These are phyloP conservation scores for Litsea cubeba DNA, from an alignment of 164 flowering plant genomes.

Conservation along the genomic window DNA sequence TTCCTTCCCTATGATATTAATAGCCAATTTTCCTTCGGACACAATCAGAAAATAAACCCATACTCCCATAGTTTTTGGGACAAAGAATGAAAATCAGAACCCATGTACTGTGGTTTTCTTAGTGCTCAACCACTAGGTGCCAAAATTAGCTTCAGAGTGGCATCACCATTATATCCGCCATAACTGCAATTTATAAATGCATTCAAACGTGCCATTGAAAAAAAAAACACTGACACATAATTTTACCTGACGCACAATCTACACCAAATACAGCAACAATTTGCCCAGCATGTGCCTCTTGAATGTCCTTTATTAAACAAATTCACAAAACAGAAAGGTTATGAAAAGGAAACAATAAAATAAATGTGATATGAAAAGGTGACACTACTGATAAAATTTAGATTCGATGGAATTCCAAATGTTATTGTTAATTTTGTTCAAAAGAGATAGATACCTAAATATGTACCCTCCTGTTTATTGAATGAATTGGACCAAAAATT, in stretches of 20 bases:
- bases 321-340: not conserved
- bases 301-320: constrained; percentile 65
- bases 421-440: not conserved
- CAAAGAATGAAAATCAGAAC: too few species aligned
- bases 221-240: not conserved
- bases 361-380: too few species aligned
- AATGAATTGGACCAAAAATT: too few species aligned
- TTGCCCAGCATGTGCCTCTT: constrained; percentile 99
- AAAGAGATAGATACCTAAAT: too few species aligned
- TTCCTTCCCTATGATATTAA: not conserved
- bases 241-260: constrained; percentile 95
- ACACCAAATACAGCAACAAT: constrained; percentile 99
- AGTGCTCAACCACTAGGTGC: not conserved
- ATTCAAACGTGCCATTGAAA: not conserved
- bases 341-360: not conserved
- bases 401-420: not conserved
- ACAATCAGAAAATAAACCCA: not conserved
- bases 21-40: not conserved
- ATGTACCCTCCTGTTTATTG: too few species aligned
- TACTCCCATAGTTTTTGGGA: not conserved
- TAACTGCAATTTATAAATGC: not conserved
- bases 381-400: too few species aligned
- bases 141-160: not conserved
- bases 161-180: not conserved
- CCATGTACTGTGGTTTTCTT: not conserved